Conservation (phyloP, 2,329 filamentous ascomycete genomes). For the Penicillium verrucosum region DNA sequence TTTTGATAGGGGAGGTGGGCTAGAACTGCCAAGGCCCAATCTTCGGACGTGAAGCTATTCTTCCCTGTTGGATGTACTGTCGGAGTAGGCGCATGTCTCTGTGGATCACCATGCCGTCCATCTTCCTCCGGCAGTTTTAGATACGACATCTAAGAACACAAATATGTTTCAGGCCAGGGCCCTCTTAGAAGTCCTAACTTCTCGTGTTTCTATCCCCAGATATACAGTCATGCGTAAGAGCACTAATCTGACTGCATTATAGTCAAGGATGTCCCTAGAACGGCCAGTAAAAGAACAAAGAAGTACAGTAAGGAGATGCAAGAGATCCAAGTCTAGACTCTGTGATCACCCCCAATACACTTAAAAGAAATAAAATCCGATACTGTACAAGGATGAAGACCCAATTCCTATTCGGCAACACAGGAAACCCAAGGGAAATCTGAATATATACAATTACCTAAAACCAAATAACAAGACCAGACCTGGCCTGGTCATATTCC, state of each 20-base stretch:
- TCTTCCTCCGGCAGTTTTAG: no score
- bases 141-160: neutral
- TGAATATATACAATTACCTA: constrained; percentile 1
- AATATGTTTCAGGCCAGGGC: neutral
- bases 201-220: neutral
- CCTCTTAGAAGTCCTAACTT: neutral
- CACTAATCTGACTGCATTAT: neutral
- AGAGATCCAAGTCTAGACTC: neutral
- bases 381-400: constrained; percentile 6
- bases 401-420: neutral
- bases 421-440: neutral
- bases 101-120: no score
- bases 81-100: no score
- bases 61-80: no score
- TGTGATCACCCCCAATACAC: neutral
- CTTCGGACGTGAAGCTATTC: no score
- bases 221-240: neutral
- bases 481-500: neutral
- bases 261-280: neutral
- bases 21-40: no score
- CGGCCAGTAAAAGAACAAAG: neutral
- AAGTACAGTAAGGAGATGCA: neutral
- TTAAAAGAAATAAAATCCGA: neutral
- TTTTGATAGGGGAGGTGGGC: no score
- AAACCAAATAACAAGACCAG: neutral